Percentiles rank a stretch among this genome's conserved stretches.
Conservation (phyloP, 805 yeast genomes). For the Brettanomyces bruxellensis region DNA sequence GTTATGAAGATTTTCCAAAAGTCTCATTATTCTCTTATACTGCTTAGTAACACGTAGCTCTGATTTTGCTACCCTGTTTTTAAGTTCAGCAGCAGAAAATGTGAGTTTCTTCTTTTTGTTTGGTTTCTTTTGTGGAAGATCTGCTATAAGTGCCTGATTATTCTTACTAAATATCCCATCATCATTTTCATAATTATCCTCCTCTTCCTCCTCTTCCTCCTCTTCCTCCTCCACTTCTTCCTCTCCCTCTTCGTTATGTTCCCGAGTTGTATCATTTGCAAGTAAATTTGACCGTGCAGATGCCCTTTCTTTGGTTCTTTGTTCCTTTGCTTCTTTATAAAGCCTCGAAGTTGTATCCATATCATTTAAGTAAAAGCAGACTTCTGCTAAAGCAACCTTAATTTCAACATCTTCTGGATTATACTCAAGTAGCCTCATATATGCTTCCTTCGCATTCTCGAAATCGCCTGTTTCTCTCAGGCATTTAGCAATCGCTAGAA, state of each 20-base stretch:
- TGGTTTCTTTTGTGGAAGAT: constrained; percentile 18
- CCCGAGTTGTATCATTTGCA: constrained; percentile 7
- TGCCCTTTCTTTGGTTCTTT: constrained; percentile 25
- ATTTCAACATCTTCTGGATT: constrained; percentile 64
- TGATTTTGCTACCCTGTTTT: constrained; percentile 23
- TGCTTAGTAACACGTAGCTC: constrained; percentile 33
- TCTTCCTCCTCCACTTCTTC: background rate
- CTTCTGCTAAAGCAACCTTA: constrained; percentile 73
- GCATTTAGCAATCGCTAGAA: constrained; percentile 65
- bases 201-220: constrained; percentile 13
- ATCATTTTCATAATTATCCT: constrained; percentile 11
- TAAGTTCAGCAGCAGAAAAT: constrained; percentile 19
- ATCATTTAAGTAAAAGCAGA: constrained; percentile 58
- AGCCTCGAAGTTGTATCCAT: constrained; percentile 46
- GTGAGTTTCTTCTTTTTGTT: constrained; percentile 12
- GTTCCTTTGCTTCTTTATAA: constrained; percentile 44
- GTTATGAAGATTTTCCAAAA: constrained; percentile 33
- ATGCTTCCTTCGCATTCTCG: constrained; percentile 52
- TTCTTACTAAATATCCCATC: constrained; percentile 12
- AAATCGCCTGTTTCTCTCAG: constrained; percentile 64
- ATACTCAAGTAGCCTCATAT: constrained; percentile 39
- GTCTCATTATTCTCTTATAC: constrained; percentile 39
- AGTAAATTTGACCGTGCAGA: constrained; percentile 18
- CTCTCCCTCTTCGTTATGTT: constrained; percentile 14
- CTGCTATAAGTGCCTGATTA: constrained; percentile 24